phyloP scores from a whole-genome alignment of 2,329 filamentous ascomycete species.

The Exserohilum turcica region DNA sequence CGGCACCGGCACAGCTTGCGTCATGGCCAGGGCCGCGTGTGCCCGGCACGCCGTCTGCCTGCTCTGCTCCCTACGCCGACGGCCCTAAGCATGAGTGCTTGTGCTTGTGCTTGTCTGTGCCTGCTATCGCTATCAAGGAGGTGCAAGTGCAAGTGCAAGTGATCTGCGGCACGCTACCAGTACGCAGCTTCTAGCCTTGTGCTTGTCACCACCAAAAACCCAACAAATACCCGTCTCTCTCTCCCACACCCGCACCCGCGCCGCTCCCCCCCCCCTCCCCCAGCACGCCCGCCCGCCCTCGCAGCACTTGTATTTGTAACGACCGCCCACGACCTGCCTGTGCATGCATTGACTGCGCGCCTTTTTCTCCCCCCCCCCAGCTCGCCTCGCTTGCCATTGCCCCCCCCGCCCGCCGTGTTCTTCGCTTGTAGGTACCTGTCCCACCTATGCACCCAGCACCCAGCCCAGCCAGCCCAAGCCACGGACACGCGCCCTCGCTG shows the following conservation, averaged over 20 bases:
- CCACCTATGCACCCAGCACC: slow-evolving; percentile 16
- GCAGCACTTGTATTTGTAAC: slow-evolving; percentile 25
- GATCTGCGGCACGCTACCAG: slow-evolving; percentile 15
- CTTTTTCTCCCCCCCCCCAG: neutral
- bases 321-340: slow-evolving; percentile 1
- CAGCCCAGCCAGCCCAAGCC: slow-evolving; percentile 17
- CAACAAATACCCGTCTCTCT: slow-evolving; percentile 10
- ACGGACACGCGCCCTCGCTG: slow-evolving; percentile 14
- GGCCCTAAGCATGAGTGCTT: neutral
- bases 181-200: slow-evolving; percentile 16
- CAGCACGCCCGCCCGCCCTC: neutral
- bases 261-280: neutral
- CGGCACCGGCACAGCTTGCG: neutral
- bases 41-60: neutral
- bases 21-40: neutral
- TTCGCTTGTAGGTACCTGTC: slow-evolving; percentile 32
- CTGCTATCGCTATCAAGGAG: slow-evolving; percentile 6
- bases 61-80: too few relatives aligned
- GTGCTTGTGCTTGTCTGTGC: neutral
- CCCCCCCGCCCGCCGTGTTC: slow-evolving; percentile 13
- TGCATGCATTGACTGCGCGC: slow-evolving; percentile 25
- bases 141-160: slow-evolving; percentile 8
- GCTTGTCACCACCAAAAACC: slow-evolving; percentile 14
- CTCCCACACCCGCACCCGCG: neutral
- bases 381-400: slow-evolving; percentile 21